Evolutionary conservation across 768 basidiomycete species (phyloP).

Genomic region (Tricholoma sp.): DNA sequence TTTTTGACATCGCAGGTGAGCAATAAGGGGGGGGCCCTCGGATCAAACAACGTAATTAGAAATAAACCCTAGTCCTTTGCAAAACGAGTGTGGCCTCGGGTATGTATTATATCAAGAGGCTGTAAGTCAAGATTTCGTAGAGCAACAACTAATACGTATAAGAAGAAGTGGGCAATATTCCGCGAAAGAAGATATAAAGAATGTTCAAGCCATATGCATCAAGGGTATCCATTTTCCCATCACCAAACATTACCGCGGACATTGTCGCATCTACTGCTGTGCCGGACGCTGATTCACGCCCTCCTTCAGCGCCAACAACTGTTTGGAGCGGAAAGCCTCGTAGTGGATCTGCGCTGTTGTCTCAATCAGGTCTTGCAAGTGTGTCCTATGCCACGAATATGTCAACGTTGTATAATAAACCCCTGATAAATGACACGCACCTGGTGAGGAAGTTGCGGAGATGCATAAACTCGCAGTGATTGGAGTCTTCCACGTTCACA

Average conservation of each 20-base stretch:
- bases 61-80: too few species aligned
- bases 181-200: constrained; percentile 16
- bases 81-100: constrained; percentile 18
- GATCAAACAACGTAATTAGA: neutral
- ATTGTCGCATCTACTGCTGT: constrained; percentile 24
- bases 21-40: neutral
- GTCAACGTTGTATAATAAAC: neutral
- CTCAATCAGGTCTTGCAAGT: constrained; percentile 97
- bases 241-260: neutral
- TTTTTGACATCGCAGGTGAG: too few species aligned
- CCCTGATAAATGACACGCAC: constrained; percentile 31
- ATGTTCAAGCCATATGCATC: constrained; percentile 8
- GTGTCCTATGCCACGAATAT: constrained; percentile 54
- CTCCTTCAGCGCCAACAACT: constrained; percentile 95
- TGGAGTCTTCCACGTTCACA: constrained; percentile 94
- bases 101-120: constrained; percentile 19
- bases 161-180: constrained; percentile 8
- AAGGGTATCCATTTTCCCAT: constrained; percentile 17
- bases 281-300: constrained; percentile 72
- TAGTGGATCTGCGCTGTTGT: constrained; percentile 99
- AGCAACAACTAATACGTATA: constrained; percentile 11
- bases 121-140: constrained; percentile 12
- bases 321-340: constrained; percentile 99
- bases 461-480: constrained; percentile 97
- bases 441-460: constrained; percentile 94